Evolutionary conservation across 2,329 filamentous ascomycete genomes (phyloP), one percentile per base, ranked within the genome.

Genomic region (Periconia macrospinosa): DNA sequence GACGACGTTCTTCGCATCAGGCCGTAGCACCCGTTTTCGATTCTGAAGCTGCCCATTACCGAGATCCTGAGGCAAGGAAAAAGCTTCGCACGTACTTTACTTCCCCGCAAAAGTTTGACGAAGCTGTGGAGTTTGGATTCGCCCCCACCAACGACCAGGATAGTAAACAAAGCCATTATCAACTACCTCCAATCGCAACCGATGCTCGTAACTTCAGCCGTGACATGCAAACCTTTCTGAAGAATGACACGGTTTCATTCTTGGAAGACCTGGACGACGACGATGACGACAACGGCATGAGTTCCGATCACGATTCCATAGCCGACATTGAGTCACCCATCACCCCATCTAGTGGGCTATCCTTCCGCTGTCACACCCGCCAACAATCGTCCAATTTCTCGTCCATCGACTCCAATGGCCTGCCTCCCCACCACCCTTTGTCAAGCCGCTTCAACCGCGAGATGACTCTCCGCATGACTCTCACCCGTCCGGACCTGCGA

Each of bases 401-500:
- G 8, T 71, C 69, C 13, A 56, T 71, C 17, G 68, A 73, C 45
- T 68, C 68, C 8, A 59, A 64, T 2, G 64, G 61, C 17, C 52
- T 68, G 14, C 62, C 67, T 6, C 58, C 62, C 2, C 53, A 61
- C n/a, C 60, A 68, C 17, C 57, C 60, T 11, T 57, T 58, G 33
- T 49, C 54, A 13, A 63, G 61, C 8, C 62, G 66, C 9, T 48
- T 69, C 33, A 88, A 85, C 51, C 84, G 92, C 33, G 92, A 97
- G 73, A 97, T 97, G 92, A 97, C 94, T 2, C 77, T 97, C 46
- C 90, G 92, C 46, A 96, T 97, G 92, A 97, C 93, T 0, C 82
- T 97, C 50, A 97, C 94, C 3, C 82, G 92, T 45, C 90, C 92
- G 0, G 93, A 97, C 69, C 81, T 97, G 45, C 86, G 92, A 41